Base-by-base conservation (phyloP, 345 rosid genomes). In the Erucastrum elatum region DNA sequence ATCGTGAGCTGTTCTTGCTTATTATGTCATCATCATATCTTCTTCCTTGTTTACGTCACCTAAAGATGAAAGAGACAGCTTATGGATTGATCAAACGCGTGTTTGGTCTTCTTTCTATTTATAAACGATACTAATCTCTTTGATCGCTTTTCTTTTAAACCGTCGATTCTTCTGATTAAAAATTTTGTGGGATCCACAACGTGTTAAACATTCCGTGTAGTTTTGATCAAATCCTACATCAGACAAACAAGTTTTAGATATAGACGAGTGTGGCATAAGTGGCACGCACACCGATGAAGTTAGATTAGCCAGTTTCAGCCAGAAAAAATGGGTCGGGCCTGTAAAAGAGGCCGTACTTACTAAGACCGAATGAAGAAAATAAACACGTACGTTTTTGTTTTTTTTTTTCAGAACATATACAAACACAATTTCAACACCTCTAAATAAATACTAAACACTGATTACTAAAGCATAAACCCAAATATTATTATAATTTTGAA, bases 81-180 rank as follows among this genome's bases (percentile, higher is more conserved):
- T n/a, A 51, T 49, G 56, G 5, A 12, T 5, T 51, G 56, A 51
- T 51, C 56, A 51, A 51, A 51, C 6, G 76, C 88, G 82, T 89
- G 89, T 87, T 88, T 84, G 97, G 93, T 72, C 31, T 2, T 53
- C 66, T 72, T 44, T 78, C 64, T 63, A 9, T 71, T 15, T 59
- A 71, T 77, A 63, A 59, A 75, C 59, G 68, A 82, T 75, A 77
- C 77, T 4, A 13, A 10, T 70, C 69, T 17, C 41, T 7, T 5
- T 16, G 2, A 75, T 49, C 67, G 69, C 26, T 68, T 49, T 2
- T n/a, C 3, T n/a, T 4, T 13, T 51, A 51, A 51, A 51, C 56
- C 56, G 56, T 51, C 21, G 56, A 51, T 93, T 49, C 56, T 51
- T 51, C 56, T n/a, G 56, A n/a, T 51, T 35, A n/a, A 51, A 51